Evolutionary conservation across 2,329 filamentous ascomycete genomes (phyloP).

Genomic region (Fusarium verticillioides): DNA sequence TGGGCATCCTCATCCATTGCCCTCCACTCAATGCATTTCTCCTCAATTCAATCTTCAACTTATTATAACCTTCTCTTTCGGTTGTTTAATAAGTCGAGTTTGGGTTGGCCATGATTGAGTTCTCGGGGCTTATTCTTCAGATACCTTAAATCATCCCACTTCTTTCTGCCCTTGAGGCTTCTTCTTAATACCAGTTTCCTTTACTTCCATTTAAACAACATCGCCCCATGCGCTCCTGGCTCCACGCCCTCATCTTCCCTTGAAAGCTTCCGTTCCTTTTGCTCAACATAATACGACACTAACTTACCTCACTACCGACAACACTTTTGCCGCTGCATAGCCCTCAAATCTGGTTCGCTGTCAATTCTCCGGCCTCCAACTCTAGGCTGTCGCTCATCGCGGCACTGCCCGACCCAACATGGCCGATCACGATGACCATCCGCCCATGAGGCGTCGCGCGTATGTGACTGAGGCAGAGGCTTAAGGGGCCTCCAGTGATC

Average conservation of each 20-base stretch:
- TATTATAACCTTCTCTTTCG: constrained; percentile 10
- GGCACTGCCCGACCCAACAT: constrained; percentile 32
- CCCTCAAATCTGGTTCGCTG: constrained; percentile 24
- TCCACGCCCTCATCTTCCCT: constrained; percentile 40
- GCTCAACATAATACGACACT: constrained; percentile 23
- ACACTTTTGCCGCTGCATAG: constrained; percentile 38
- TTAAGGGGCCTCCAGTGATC: constrained; percentile 22
- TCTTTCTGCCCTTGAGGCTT: constrained; percentile 16
- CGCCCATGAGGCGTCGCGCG: constrained; percentile 43
- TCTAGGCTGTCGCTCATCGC: constrained; percentile 20
- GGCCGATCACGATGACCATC: constrained; percentile 39
- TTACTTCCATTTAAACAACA: constrained; percentile 20
- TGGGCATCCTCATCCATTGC: neutral
- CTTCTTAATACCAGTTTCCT: constrained; percentile 18
- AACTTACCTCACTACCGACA: constrained; percentile 6
- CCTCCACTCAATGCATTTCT: constrained; percentile 20
- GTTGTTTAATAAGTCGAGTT: neutral
- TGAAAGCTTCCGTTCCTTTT: constrained; percentile 33
- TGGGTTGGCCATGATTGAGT: constrained; percentile 11
- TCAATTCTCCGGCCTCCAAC: constrained; percentile 8
- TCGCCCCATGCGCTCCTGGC: constrained; percentile 34
- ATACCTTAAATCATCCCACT: neutral
- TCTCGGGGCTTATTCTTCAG: constrained; percentile 1
- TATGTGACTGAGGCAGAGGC: constrained; percentile 31
- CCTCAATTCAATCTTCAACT: constrained; percentile 19